Conservation (phyloP, 2,329 filamentous ascomycete genomes). For the Colletotrichum cereale region DNA sequence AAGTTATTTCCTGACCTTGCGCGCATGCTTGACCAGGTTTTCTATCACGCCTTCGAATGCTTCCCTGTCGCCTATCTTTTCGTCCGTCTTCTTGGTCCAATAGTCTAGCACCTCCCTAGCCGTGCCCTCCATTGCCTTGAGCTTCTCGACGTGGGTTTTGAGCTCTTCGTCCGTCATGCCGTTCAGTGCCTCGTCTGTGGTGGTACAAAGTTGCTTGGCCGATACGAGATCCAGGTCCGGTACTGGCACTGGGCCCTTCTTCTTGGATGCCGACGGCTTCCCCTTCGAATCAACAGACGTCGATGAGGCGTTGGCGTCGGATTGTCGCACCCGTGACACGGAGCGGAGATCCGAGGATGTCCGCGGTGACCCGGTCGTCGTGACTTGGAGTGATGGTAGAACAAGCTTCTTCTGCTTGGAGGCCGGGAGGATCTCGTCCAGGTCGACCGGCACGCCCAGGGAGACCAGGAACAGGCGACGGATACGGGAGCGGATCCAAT, state of each 20-base stretch:
- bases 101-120: slow-evolving; percentile 86
- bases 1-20: slow-evolving; percentile 81
- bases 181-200: slow-evolving; percentile 84
- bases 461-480: slow-evolving; percentile 95
- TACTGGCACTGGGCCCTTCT: slow-evolving; percentile 71
- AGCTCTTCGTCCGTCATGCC: slow-evolving; percentile 86
- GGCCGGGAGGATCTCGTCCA: slow-evolving; percentile 96
- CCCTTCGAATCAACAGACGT: slow-evolving; percentile 72
- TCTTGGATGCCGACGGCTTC: slow-evolving; percentile 60
- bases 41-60: slow-evolving; percentile 97
- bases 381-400: slow-evolving; percentile 79
- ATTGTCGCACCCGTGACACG: slow-evolving; percentile 59
- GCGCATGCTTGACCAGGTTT: slow-evolving; percentile 91
- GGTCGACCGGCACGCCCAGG: slow-evolving; percentile 92
- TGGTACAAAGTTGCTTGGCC: slow-evolving; percentile 82
- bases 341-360: slow-evolving; percentile 68
- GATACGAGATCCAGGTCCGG: slow-evolving; percentile 84
- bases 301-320: slow-evolving; percentile 65
- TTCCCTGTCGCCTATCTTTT: slow-evolving; percentile 89
- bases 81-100: slow-evolving; percentile 88
- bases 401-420: slow-evolving; percentile 99
- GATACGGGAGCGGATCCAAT: slow-evolving; percentile 97
- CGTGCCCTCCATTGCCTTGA: slow-evolving; percentile 77
- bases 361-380: slow-evolving; percentile 64
- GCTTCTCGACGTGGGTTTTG: slow-evolving; percentile 74